These are phyloP conservation scores for Medicago ruthenica DNA, from an alignment of 306 rosid genomes.

Conservation along the genomic window DNA sequence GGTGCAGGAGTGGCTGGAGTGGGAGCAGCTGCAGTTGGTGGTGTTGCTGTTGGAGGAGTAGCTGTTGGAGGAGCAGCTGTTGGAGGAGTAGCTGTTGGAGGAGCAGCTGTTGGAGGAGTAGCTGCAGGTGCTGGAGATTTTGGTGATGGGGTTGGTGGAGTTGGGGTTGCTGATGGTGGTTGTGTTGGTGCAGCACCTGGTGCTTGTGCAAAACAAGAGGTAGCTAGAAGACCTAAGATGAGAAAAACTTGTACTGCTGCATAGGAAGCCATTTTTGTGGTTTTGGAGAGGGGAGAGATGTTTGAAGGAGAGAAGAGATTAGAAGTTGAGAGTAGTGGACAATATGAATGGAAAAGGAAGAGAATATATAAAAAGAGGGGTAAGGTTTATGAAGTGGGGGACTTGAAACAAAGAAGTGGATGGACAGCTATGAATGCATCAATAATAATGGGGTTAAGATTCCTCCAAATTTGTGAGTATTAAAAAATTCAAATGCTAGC, in stretches of 20 bases:
- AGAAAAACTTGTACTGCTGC: conserved; percentile 52
- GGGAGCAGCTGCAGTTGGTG: conserved; percentile 28
- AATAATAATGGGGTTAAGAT: conserved; percentile 50
- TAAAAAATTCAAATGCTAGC: neutral
- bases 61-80: conserved; percentile 39
- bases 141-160: neutral
- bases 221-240: conserved; percentile 65
- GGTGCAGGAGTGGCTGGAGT: conserved; percentile 25
- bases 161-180: conserved; percentile 51
- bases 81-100: conserved; percentile 29
- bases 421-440: conserved; percentile 48
- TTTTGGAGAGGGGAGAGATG: neutral
- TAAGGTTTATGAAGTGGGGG: conserved; percentile 27
- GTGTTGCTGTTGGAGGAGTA: conserved; percentile 17
- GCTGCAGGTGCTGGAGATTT: conserved; percentile 44
- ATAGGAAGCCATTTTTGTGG: conserved; percentile 55
- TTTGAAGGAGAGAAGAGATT: neutral
- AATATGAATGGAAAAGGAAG: conserved; percentile 22
- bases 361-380: conserved; percentile 48
- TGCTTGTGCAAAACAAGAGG: conserved; percentile 76
- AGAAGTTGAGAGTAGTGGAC: conserved; percentile 20
- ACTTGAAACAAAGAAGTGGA: neutral
- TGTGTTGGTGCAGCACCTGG: conserved; percentile 59
- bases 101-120: neutral
- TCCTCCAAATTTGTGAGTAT: conserved; percentile 45